Conservation (phyloP, 345 rosid species). For the Pelargonium nanum region DNA sequence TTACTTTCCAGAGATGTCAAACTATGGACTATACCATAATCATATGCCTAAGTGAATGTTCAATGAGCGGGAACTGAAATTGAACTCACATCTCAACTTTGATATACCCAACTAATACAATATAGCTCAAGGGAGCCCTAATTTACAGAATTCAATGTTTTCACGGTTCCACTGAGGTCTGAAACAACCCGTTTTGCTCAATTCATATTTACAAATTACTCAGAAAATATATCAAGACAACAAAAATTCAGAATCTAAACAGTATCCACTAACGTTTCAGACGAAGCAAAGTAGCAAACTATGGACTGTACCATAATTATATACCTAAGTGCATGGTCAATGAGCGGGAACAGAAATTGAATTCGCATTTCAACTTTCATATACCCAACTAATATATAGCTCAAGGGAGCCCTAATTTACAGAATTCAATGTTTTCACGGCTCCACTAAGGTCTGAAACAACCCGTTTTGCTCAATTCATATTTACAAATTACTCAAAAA, state of each 20-base stretch:
- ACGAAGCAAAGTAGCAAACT: not conserved
- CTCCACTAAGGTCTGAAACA: not conserved
- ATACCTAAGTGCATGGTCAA: not conserved
- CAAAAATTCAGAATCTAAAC: not conserved
- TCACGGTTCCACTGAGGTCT: not conserved
- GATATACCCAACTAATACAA: too few relatives aligned
- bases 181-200: not conserved
- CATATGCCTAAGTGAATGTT: not conserved
- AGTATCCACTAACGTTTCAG: too few relatives aligned
- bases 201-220: not conserved
- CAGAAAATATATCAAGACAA: not conserved
- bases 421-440: not conserved
- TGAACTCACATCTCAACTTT: not conserved
- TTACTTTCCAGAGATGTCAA: too few relatives aligned
- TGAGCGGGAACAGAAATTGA: not conserved
- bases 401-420: not conserved
- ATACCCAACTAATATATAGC: not conserved
- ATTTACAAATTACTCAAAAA: not conserved
- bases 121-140: not conserved
- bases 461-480: not conserved
- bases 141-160: not conserved
- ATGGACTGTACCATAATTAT: not conserved
- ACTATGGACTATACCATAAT: not conserved
- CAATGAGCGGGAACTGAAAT: not conserved
- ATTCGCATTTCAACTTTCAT: not conserved